A percentile compares a stretch with the other conserved stretches of the same genome.
Conservation (phyloP, 2,329 filamentous ascomycete species). For the Trichoderma sp. region DNA sequence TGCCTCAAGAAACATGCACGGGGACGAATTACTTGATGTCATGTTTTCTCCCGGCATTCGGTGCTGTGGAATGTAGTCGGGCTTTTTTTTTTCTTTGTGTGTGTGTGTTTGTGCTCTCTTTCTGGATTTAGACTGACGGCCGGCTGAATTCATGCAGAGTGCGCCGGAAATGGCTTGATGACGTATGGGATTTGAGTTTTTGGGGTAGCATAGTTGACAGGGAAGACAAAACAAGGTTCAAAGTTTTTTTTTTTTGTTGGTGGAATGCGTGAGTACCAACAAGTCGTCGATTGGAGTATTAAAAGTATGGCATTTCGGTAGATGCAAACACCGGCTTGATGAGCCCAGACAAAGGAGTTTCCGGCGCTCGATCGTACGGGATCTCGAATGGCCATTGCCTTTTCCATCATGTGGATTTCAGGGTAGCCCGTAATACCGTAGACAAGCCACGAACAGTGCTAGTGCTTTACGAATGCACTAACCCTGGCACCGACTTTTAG, state of each 20-base stretch:
- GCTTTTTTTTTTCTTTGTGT: too few species aligned
- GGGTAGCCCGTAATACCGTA: neutral
- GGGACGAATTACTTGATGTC: neutral
- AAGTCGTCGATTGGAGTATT: neutral
- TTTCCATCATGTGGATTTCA: neutral
- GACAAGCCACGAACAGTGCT: neutral
- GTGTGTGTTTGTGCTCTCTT: neutral
- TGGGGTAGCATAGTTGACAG: neutral
- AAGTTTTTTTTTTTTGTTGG: too few species aligned
- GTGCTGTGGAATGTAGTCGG: neutral
- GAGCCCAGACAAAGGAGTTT: neutral
- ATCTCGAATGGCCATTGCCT: neutral
- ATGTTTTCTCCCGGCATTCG: neutral
- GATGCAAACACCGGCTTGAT: neutral
- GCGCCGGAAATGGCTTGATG: neutral
- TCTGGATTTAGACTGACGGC: neutral
- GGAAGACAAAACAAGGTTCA: neutral
- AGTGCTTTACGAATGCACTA: neutral
- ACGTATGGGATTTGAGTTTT: neutral
- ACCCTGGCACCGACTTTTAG: neutral
- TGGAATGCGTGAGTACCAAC: neutral
- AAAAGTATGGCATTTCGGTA: neutral
- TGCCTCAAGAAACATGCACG: neutral
- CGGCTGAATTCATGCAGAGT: neutral
- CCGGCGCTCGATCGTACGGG: neutral